phyloP scores from a whole-genome alignment of 2,329 filamentous ascomycete genomes.

The Cytospora mali region DNA sequence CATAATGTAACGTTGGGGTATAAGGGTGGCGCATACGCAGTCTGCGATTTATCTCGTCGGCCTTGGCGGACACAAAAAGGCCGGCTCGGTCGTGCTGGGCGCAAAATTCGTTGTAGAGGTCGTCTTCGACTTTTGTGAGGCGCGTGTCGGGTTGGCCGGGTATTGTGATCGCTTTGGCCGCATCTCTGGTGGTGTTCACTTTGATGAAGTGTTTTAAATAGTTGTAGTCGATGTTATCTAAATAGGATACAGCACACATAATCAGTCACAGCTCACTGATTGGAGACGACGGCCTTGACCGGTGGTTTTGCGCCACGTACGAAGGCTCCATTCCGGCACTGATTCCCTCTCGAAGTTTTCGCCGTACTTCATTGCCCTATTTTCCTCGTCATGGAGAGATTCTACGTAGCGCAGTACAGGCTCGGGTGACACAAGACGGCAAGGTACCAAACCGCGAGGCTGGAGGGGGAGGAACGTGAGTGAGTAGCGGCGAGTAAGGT shows the following conservation, averaged over 20 bases:
- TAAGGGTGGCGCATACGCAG: slow-evolving; percentile 54
- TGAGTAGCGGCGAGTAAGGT: neutral
- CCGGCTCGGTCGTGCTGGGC: slow-evolving; percentile 77
- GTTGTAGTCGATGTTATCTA: slow-evolving; percentile 88
- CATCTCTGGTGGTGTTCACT: slow-evolving; percentile 71
- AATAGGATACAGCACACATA: slow-evolving; percentile 8
- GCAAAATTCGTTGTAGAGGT: slow-evolving; percentile 71
- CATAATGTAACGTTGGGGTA: slow-evolving; percentile 12
- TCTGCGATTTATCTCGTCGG: slow-evolving; percentile 73
- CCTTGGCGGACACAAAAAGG: slow-evolving; percentile 78
- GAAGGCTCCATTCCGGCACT: slow-evolving; percentile 79
- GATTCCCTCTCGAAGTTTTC: slow-evolving; percentile 73
- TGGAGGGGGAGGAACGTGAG: neutral
- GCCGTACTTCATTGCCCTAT: slow-evolving; percentile 70
- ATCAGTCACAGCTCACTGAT: slow-evolving; percentile 27
- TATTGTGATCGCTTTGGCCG: slow-evolving; percentile 71
- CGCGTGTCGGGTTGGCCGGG: slow-evolving; percentile 67
- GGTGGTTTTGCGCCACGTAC: slow-evolving; percentile 47
- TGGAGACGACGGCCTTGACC: neutral
- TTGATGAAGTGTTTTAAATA: slow-evolving; percentile 85
- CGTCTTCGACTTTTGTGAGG: slow-evolving; percentile 67
- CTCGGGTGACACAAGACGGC: neutral
- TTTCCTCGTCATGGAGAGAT: slow-evolving; percentile 3
- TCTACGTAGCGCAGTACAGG: neutral
- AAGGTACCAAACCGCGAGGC: neutral